These are phyloP conservation scores for Heterobasidion parviporum DNA, from an alignment of 1,284 basidiomycete genomes.

Conservation along the genomic window DNA sequence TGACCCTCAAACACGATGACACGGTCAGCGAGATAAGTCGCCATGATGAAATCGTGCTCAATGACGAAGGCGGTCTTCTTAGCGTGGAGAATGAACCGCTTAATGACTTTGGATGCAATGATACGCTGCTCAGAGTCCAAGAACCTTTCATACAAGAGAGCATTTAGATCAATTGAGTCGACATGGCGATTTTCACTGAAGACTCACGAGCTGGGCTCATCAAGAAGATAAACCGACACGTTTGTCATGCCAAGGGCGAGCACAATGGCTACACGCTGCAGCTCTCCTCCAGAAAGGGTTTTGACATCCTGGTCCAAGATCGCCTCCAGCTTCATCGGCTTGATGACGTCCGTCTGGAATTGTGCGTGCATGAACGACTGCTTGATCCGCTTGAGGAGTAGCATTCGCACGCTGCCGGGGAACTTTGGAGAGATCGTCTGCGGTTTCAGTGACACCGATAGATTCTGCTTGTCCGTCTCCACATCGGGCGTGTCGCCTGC, in stretches of 20 bases:
- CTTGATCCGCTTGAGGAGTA: constrained; percentile 91
- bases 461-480: constrained; percentile 70
- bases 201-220: constrained; percentile 68
- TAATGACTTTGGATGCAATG: constrained; percentile 93
- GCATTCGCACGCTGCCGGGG: constrained; percentile 87
- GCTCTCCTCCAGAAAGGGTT: constrained; percentile 92
- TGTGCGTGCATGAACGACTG: constrained; percentile 93
- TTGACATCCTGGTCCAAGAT: constrained; percentile 96
- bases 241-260: constrained; percentile 82
- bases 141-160: constrained; percentile 45
- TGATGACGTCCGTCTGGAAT: constrained; percentile 94
- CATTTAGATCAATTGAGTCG: neutral
- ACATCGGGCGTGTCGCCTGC: constrained; percentile 83
- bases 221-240: constrained; percentile 80
- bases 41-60: constrained; percentile 98
- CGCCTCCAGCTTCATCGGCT: constrained; percentile 89
- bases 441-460: constrained; percentile 88
- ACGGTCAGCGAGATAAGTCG: constrained; percentile 93
- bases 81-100: constrained; percentile 88
- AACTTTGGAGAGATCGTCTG: constrained; percentile 96
- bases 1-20: constrained; percentile 93
- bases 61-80: constrained; percentile 97
- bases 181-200: neutral
- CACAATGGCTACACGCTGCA: constrained; percentile 93
- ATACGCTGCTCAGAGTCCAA: constrained; percentile 98